Conservation (phyloP, 2,329 filamentous ascomycete genomes). For the Penicillium frequentans region DNA sequence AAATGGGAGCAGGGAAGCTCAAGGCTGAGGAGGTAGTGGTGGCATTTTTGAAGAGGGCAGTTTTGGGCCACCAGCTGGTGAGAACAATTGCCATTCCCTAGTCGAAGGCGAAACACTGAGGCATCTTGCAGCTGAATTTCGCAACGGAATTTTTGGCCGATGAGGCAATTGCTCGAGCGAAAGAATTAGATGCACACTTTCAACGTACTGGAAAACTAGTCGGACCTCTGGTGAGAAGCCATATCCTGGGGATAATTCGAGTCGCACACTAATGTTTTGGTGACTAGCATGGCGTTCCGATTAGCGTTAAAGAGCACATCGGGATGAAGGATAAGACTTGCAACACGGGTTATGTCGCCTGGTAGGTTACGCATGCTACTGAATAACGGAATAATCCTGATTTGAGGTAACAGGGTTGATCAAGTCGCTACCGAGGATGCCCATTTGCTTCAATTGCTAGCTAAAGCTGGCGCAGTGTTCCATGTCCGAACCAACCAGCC, state of each 20-base stretch:
- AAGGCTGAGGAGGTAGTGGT: slow-evolving; percentile 34
- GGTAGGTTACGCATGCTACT: slow-evolving; percentile 17
- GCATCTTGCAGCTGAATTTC: slow-evolving; percentile 31
- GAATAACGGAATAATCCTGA: not conserved
- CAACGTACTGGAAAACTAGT: slow-evolving; percentile 43
- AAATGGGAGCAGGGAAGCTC: slow-evolving; percentile 28
- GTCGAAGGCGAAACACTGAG: not conserved
- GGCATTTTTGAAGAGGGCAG: slow-evolving; percentile 35
- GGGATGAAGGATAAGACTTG: slow-evolving; percentile 52
- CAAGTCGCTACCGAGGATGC: slow-evolving; percentile 38
- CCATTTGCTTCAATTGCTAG: slow-evolving; percentile 31
- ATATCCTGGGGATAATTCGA: too few species aligned
- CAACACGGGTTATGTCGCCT: slow-evolving; percentile 38
- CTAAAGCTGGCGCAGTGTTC: slow-evolving; percentile 42
- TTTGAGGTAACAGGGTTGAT: slow-evolving; percentile 28
- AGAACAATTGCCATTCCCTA: not conserved
- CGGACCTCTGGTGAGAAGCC: slow-evolving; percentile 43
- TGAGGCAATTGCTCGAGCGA: slow-evolving; percentile 34
- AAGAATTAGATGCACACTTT: slow-evolving; percentile 33
- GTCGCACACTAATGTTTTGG: not conserved
- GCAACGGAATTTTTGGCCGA: slow-evolving; percentile 41
- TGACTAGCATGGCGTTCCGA: slow-evolving; percentile 52
- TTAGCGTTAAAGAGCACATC: slow-evolving; percentile 63
- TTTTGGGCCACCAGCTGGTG: slow-evolving; percentile 37
- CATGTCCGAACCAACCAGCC: slow-evolving; percentile 47